Evolutionary conservation across 2,329 filamentous ascomycete genomes (phyloP).

Genomic region (Calonectria pauciramosa): DNA sequence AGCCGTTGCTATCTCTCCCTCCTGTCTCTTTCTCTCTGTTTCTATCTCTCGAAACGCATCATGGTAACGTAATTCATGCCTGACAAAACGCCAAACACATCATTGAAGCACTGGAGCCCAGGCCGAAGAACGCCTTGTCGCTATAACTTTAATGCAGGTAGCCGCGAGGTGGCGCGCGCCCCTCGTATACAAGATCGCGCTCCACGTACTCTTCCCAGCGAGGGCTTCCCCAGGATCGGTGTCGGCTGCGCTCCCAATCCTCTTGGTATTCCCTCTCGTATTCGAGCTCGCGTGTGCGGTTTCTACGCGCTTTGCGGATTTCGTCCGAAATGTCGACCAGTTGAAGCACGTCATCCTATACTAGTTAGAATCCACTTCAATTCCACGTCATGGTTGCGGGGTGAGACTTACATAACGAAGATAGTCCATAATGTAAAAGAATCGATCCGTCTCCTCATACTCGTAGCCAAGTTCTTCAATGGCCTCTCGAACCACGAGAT

Average conservation of each 20-base stretch:
- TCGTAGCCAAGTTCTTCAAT: conserved; percentile 88
- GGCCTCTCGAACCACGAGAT: conserved; percentile 87
- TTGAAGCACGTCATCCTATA: conserved; percentile 86
- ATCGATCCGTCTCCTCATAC: conserved; percentile 89
- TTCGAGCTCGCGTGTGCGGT: conserved; percentile 66
- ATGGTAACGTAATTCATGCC: conserved; percentile 16
- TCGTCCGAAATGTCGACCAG: conserved; percentile 87
- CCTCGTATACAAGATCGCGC: conserved; percentile 77
- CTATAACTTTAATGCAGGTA: conserved; percentile 42
- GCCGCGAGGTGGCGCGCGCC: conserved; percentile 46
- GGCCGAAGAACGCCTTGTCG: not conserved
- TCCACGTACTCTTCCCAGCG: conserved; percentile 74
- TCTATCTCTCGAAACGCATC: conserved; percentile 22
- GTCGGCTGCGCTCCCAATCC: conserved; percentile 61
- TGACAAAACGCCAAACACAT: conserved; percentile 25
- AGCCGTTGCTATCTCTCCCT: conserved; percentile 6
- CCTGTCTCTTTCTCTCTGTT: not conserved
- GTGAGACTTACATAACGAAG: conserved; percentile 80
- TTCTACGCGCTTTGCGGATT: conserved; percentile 76
- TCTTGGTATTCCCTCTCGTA: conserved; percentile 72
- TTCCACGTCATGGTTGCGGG: not conserved
- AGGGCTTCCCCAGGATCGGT: conserved; percentile 51
- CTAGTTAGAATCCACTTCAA: conserved; percentile 48
- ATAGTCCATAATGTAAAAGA: conserved; percentile 95
- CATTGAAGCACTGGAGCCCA: conserved; percentile 9